These are phyloP conservation scores for Rhodotorula babjevae DNA, from an alignment of 768 basidiomycete species.

Conservation along the genomic window DNA sequence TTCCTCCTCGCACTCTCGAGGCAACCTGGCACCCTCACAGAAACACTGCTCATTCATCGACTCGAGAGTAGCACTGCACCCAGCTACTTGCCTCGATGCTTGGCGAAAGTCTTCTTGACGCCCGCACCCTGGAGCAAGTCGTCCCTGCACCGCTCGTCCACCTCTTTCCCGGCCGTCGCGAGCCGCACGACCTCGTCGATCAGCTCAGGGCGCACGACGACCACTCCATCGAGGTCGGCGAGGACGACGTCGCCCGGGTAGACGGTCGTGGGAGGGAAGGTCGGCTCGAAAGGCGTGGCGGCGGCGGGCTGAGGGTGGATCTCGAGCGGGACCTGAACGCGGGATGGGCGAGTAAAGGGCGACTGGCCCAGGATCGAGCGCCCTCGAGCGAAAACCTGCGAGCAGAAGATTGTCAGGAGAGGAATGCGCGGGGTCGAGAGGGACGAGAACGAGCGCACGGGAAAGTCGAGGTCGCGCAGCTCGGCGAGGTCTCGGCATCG, in stretches of 20 bases:
- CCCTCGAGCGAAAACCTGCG: slow-evolving; percentile 64
- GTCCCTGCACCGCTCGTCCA: slow-evolving; percentile 66
- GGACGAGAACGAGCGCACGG: slow-evolving; percentile 47
- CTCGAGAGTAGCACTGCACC: too few relatives aligned
- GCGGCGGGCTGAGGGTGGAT: slow-evolving; percentile 41
- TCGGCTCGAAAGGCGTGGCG: slow-evolving; percentile 35
- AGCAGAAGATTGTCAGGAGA: background rate
- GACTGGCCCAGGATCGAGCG: slow-evolving; percentile 81
- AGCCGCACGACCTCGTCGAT: slow-evolving; percentile 57
- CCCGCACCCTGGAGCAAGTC: slow-evolving; percentile 73
- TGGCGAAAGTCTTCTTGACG: slow-evolving; percentile 70
- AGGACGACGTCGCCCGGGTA: slow-evolving; percentile 74
- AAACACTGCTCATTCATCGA: too few relatives aligned
- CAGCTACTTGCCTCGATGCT: slow-evolving; percentile 58
- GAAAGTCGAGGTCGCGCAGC: slow-evolving; percentile 64
- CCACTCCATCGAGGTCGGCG: slow-evolving; percentile 85
- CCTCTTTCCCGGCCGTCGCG: slow-evolving; percentile 58
- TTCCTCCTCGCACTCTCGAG: too few relatives aligned
- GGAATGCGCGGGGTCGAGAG: background rate
- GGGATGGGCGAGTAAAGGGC: slow-evolving; percentile 74
- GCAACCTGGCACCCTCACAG: too few relatives aligned
- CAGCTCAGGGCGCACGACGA: slow-evolving; percentile 63
- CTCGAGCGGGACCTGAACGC: slow-evolving; percentile 62
- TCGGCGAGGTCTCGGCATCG: slow-evolving; percentile 79
- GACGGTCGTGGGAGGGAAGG: slow-evolving; percentile 55